Percentiles rank a stretch among this genome's conserved stretches.
Conservation (phyloP, 768 basidiomycete species). For the Pulveroboletus sp. region DNA sequence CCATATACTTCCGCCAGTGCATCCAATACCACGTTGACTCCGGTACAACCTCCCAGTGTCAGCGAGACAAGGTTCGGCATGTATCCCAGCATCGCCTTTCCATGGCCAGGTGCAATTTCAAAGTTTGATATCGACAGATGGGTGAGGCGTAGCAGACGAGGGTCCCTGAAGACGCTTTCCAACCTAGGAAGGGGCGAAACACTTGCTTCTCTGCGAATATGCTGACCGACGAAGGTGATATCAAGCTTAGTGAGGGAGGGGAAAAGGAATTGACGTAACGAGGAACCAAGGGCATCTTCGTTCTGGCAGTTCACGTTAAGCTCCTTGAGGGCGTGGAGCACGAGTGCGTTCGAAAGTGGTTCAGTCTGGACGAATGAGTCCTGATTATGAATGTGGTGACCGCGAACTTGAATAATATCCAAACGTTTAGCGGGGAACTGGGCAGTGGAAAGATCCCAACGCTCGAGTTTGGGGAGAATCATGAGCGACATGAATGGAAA, state of each 20-base stretch:
- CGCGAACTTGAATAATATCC: constrained; percentile 28
- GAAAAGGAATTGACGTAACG: constrained; percentile 44
- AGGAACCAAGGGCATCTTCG: constrained; percentile 36
- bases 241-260: constrained; percentile 45
- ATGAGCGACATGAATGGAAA: constrained; percentile 44
- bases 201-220: constrained; percentile 18
- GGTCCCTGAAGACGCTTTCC: constrained; percentile 55
- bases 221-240: constrained; percentile 37
- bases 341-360: constrained; percentile 28
- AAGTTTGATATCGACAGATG: constrained; percentile 51
- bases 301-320: constrained; percentile 42
- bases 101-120: constrained; percentile 38
- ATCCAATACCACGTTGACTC: constrained; percentile 39
- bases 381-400: constrained; percentile 28
- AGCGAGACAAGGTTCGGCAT: constrained; percentile 48
- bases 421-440: constrained; percentile 28
- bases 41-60: constrained; percentile 45
- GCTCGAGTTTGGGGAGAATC: constrained; percentile 38
- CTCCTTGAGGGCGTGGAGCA: constrained; percentile 35
- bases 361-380: constrained; percentile 29
- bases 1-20: constrained; percentile 40
- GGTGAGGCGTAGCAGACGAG: constrained; percentile 49
- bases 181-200: constrained; percentile 42
- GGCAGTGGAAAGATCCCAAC: constrained; percentile 44
- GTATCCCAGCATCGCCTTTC: constrained; percentile 47